phyloP scores from a whole-genome alignment of 805 yeast species.

The Candida endomychidarum region DNA sequence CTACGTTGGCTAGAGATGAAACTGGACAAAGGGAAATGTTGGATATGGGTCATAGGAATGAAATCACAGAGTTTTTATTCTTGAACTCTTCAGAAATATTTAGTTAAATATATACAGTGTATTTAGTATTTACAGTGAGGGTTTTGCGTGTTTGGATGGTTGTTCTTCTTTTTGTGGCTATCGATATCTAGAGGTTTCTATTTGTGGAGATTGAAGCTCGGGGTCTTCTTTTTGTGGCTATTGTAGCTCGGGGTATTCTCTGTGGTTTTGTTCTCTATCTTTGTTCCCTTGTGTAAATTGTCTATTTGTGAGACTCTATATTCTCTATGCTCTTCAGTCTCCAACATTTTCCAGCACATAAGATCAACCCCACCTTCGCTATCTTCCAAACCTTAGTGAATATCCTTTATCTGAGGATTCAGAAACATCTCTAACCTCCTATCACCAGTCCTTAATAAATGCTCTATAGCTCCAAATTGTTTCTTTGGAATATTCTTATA shows the following conservation, averaged over 20 bases:
- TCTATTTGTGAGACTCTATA: too few relatives aligned
- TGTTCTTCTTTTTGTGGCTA: too few relatives aligned
- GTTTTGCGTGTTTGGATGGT: background rate
- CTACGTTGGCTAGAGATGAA: slow-evolving; percentile 79
- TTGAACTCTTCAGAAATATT: slow-evolving; percentile 35
- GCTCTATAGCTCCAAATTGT: slow-evolving; percentile 84
- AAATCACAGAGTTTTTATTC: slow-evolving; percentile 71
- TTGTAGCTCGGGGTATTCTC: too few relatives aligned
- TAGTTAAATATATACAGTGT: background rate
- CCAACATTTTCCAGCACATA: too few relatives aligned
- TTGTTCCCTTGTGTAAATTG: too few relatives aligned
- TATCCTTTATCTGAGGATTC: slow-evolving; percentile 69
- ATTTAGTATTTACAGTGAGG: background rate
- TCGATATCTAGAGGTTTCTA: too few relatives aligned
- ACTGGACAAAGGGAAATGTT: slow-evolving; percentile 78
- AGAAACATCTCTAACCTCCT: slow-evolving; percentile 71
- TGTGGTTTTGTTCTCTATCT: too few relatives aligned
- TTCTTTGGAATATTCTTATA: slow-evolving; percentile 61
- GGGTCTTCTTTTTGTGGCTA: too few relatives aligned
- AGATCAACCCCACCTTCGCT: too few relatives aligned
- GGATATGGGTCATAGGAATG: slow-evolving; percentile 82
- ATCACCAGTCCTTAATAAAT: slow-evolving; percentile 73
- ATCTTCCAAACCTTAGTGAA: slow-evolving; percentile 33
- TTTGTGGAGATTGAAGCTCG: too few relatives aligned
- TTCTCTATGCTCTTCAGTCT: too few relatives aligned